Conservation (phyloP, 768 basidiomycete genomes). For the Suillus decipiens region DNA sequence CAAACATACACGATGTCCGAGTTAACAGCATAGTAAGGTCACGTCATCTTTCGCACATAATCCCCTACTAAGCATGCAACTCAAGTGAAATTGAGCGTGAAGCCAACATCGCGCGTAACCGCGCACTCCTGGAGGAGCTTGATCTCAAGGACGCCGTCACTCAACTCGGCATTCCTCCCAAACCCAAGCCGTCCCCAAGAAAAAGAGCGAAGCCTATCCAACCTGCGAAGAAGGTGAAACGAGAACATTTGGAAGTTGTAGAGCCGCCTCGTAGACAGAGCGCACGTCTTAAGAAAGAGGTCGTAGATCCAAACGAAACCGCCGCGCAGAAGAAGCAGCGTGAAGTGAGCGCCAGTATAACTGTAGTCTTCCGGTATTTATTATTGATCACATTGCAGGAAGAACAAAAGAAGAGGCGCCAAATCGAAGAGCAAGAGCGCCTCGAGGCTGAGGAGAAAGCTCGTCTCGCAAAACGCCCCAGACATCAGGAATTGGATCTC, state of each 20-base stretch:
- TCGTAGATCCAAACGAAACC: slow-evolving; percentile 61
- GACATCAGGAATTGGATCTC: slow-evolving; percentile 67
- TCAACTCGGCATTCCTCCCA: slow-evolving; percentile 46
- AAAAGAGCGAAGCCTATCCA: slow-evolving; percentile 63
- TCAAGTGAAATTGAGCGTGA: slow-evolving; percentile 70
- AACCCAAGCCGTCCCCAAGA: slow-evolving; percentile 38
- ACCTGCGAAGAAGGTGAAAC: slow-evolving; percentile 55
- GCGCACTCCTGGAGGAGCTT: slow-evolving; percentile 69
- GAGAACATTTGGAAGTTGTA: slow-evolving; percentile 36
- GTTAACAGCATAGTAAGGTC: slow-evolving; percentile 54
- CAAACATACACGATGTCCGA: slow-evolving; percentile 37
- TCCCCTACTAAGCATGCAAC: slow-evolving; percentile 2
- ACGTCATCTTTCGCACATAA: background rate
- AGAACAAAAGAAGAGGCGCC: slow-evolving; percentile 49
- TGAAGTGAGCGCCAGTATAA: slow-evolving; percentile 46
- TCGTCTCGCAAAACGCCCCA: slow-evolving; percentile 64
- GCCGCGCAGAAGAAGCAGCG: slow-evolving; percentile 64
- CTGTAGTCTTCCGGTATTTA: background rate
- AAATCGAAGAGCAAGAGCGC: slow-evolving; percentile 61
- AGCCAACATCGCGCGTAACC: slow-evolving; percentile 81
- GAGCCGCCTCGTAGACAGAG: slow-evolving; percentile 67
- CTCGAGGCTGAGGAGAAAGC: slow-evolving; percentile 62
- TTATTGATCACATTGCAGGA: slow-evolving; percentile 33
- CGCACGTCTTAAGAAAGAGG: slow-evolving; percentile 54
- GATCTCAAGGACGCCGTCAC: slow-evolving; percentile 60